Conservation (phyloP, 1,139 yeast species). For the Citeromyces siamensis region DNA sequence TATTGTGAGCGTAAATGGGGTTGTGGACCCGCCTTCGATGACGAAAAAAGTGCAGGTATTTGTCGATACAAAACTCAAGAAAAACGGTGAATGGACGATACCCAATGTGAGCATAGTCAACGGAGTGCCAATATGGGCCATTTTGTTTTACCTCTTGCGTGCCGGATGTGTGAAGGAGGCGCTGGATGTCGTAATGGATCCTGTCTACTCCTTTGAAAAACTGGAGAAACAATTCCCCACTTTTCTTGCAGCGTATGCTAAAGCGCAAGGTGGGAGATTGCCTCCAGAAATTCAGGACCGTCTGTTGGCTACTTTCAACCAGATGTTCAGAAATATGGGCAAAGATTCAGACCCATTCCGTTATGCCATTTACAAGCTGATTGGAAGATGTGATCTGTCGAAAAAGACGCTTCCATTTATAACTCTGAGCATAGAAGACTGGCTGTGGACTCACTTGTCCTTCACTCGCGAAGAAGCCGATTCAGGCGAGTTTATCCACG, state of each 20-base stretch:
- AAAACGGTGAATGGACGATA: conserved; percentile 33
- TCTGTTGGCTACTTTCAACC: conserved; percentile 72
- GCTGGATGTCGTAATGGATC: conserved; percentile 36
- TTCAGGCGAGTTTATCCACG: conserved; percentile 40
- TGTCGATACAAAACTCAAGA: conserved; percentile 31
- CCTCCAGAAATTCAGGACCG: conserved; percentile 61
- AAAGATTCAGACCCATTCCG: conserved; percentile 75
- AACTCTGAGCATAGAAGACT: conserved; percentile 80
- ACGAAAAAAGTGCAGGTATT: conserved; percentile 48
- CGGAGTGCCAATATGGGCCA: conserved; percentile 87
- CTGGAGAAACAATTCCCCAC: conserved; percentile 78
- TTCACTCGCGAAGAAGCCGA: conserved; percentile 48
- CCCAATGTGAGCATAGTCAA: conserved; percentile 51
- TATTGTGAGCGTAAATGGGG: conserved; percentile 5
- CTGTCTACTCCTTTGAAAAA: conserved; percentile 56
- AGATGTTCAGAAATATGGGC: conserved; percentile 62
- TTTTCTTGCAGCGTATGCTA: conserved; percentile 63
- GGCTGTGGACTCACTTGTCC: conserved; percentile 91
- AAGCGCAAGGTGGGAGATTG: conserved; percentile 39
- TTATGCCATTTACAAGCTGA: conserved; percentile 78
- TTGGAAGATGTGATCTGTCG: conserved; percentile 82
- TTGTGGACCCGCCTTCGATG: conserved; percentile 10
- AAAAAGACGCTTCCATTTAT: conserved; percentile 70
- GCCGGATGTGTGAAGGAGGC: conserved; percentile 80
- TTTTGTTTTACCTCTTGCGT: conserved; percentile 72